Percentiles rank a stretch among this genome's conserved stretches.
Evolutionary conservation across 2,329 filamentous ascomycete genomes (phyloP).

Genomic region (Verticillium alfalfae): DNA sequence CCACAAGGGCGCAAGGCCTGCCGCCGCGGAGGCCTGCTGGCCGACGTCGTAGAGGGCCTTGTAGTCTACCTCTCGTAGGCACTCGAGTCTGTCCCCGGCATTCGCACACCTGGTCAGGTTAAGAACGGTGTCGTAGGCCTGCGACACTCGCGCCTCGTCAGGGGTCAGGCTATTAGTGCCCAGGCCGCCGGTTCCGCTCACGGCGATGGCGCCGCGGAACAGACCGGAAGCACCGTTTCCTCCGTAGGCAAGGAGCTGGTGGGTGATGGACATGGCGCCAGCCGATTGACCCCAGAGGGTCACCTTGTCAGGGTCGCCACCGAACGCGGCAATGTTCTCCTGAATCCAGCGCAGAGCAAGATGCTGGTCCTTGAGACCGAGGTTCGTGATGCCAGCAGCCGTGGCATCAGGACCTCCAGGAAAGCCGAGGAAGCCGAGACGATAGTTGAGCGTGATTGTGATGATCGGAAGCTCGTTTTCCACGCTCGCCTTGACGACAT

Average conservation of each 20-base stretch:
- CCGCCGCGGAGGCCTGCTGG: background rate
- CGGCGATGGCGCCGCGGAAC: constrained; percentile 1
- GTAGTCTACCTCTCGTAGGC: constrained; percentile 1
- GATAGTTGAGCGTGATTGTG: constrained; percentile 42
- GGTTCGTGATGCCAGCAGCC: constrained; percentile 47
- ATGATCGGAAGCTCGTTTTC: constrained; percentile 40
- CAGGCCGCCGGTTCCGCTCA: constrained; percentile 4
- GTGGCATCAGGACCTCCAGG: constrained; percentile 31
- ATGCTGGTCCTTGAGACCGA: constrained; percentile 47
- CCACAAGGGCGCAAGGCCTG: background rate
- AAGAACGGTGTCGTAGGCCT: constrained; percentile 1
- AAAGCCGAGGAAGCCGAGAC: constrained; percentile 55
- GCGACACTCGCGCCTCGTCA: background rate
- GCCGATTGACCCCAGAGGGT: constrained; percentile 44
- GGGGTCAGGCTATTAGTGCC: background rate
- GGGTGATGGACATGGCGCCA: constrained; percentile 18
- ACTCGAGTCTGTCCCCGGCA: constrained; percentile 2
- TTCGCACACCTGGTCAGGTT: constrained; percentile 2
- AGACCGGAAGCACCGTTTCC: constrained; percentile 1
- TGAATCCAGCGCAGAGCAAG: constrained; percentile 46
- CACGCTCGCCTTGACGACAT: constrained; percentile 43
- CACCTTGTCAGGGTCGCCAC: constrained; percentile 43
- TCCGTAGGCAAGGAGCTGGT: constrained; percentile 5
- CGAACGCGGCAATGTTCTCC: constrained; percentile 47
- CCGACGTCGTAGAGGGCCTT: background rate